Conservation (phyloP, 2,329 filamentous ascomycete genomes). For the Hypoxylon sp. region DNA sequence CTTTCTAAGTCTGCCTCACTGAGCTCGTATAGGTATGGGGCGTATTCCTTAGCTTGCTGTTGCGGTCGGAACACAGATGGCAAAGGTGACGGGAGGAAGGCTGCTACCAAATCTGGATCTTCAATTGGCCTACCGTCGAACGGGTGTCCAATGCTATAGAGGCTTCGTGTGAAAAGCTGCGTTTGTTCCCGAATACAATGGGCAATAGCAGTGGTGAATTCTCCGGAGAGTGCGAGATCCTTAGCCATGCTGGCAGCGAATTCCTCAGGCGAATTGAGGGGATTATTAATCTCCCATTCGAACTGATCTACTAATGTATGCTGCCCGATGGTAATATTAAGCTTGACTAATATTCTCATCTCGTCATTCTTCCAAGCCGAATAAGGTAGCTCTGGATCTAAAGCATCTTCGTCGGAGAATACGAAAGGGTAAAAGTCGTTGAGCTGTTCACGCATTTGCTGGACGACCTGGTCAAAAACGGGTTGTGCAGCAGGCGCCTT, state of each 20-base stretch:
- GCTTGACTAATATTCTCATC: slow-evolving; percentile 95
- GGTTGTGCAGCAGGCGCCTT: slow-evolving; percentile 79
- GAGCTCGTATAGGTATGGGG: slow-evolving; percentile 93
- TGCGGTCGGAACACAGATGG: slow-evolving; percentile 88
- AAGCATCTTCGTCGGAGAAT: slow-evolving; percentile 88
- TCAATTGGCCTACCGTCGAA: slow-evolving; percentile 96
- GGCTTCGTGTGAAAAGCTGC: slow-evolving; percentile 92
- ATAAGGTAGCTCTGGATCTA: slow-evolving; percentile 92
- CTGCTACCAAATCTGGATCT: slow-evolving; percentile 87
- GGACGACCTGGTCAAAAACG: slow-evolving; percentile 71
- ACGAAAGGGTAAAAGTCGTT: slow-evolving; percentile 94
- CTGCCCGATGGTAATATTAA: slow-evolving; percentile 97
- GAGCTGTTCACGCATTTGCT: slow-evolving; percentile 89
- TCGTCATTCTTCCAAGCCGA: slow-evolving; percentile 98
- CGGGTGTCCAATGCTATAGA: slow-evolving; percentile 93
- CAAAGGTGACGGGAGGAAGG: slow-evolving; percentile 89
- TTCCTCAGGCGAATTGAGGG: slow-evolving; percentile 92
- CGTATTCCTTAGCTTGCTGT: slow-evolving; percentile 93
- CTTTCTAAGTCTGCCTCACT: slow-evolving; percentile 91
- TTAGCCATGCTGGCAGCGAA: slow-evolving; percentile 91
- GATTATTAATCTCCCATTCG: slow-evolving; percentile 99
- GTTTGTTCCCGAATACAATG: slow-evolving; percentile 97
- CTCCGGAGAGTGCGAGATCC: slow-evolving; percentile 91
- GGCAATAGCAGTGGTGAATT: slow-evolving; percentile 97
- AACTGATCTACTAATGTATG: slow-evolving; percentile 97